phyloP scores from a whole-genome alignment of 2,329 filamentous ascomycete species.

The Uncinocarpus reesii region DNA sequence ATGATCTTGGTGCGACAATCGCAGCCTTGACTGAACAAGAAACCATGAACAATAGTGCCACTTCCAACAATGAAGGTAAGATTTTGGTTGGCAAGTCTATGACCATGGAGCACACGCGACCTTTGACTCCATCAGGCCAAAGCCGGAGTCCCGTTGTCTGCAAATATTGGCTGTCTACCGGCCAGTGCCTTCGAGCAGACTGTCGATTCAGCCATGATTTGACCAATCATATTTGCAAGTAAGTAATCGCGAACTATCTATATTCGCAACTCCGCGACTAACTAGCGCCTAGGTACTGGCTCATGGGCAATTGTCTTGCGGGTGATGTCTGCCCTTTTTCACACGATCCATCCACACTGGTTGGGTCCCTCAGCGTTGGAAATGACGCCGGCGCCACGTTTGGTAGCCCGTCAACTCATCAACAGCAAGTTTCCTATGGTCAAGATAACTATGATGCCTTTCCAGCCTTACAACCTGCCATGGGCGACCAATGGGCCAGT shows the following conservation, averaged over 20 bases:
- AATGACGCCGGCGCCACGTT: constrained; percentile 45
- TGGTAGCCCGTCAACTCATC: constrained; percentile 45
- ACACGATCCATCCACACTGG: constrained; percentile 78
- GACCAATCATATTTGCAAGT: constrained; percentile 96
- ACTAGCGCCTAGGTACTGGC: constrained; percentile 62
- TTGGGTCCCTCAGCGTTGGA: constrained; percentile 63
- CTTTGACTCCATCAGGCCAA: constrained; percentile 64
- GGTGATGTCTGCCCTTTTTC: constrained; percentile 94
- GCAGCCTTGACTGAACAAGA: constrained; percentile 74
- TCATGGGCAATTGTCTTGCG: constrained; percentile 89
- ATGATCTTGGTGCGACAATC: constrained; percentile 87
- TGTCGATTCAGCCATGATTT: constrained; percentile 96
- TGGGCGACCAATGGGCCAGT: constrained; percentile 49
- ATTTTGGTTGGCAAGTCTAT: constrained; percentile 86
- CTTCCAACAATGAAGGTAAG: constrained; percentile 49
- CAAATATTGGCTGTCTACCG: constrained; percentile 92
- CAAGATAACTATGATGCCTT: constrained; percentile 72
- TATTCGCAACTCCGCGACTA: neutral
- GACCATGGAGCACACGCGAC: constrained; percentile 58
- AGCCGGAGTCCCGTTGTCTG: constrained; percentile 82
- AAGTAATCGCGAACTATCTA: constrained; percentile 40
- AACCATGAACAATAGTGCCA: constrained; percentile 41
- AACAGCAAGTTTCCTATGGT: constrained; percentile 61
- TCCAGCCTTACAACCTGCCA: constrained; percentile 58
- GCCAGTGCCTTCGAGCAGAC: constrained; percentile 90